These are phyloP conservation scores for Boletus subparvulus DNA, from an alignment of 768 basidiomycete genomes.

Conservation along the genomic window DNA sequence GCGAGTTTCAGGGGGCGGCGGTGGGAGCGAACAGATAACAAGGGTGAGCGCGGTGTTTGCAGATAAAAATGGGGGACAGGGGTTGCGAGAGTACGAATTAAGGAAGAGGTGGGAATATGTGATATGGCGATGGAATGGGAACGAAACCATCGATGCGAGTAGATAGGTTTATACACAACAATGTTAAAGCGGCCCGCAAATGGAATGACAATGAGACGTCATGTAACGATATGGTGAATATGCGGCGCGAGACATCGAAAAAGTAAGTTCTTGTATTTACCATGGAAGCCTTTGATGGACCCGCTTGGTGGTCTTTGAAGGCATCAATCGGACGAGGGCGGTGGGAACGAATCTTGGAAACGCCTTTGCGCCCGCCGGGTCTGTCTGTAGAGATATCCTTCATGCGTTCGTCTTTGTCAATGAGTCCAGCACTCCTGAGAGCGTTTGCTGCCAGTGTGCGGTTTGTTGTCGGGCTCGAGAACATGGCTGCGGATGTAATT, in stretches of 20 bases:
- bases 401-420: conserved; percentile 76
- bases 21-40: conserved; percentile 32
- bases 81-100: conserved; percentile 11
- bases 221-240: conserved; percentile 31
- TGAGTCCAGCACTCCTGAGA: conserved; percentile 69
- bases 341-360: conserved; percentile 60
- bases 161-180: conserved; percentile 21
- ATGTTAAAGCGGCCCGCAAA: conserved; percentile 12
- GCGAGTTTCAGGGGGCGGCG: conserved; percentile 22
- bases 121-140: conserved; percentile 13
- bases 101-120: conserved; percentile 2
- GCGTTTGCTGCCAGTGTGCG: conserved; percentile 60
- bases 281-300: conserved; percentile 51
- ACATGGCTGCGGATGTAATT: conserved; percentile 37
- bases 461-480: conserved; percentile 59
- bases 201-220: conserved; percentile 15
- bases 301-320: conserved; percentile 48
- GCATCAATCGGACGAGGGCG: conserved; percentile 60
- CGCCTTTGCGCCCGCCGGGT: conserved; percentile 71
- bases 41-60: conserved; percentile 40
- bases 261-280: conserved; percentile 60
- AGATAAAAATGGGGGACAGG: conserved; percentile 3
- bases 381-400: conserved; percentile 61
- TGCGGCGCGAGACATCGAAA: conserved; percentile 22
- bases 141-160: conserved; percentile 12